Percentiles rank a stretch among this genome's conserved stretches.
phyloP scores from a whole-genome alignment of 2,329 filamentous ascomycete species.

The Hirsutella rhossiliensis region DNA sequence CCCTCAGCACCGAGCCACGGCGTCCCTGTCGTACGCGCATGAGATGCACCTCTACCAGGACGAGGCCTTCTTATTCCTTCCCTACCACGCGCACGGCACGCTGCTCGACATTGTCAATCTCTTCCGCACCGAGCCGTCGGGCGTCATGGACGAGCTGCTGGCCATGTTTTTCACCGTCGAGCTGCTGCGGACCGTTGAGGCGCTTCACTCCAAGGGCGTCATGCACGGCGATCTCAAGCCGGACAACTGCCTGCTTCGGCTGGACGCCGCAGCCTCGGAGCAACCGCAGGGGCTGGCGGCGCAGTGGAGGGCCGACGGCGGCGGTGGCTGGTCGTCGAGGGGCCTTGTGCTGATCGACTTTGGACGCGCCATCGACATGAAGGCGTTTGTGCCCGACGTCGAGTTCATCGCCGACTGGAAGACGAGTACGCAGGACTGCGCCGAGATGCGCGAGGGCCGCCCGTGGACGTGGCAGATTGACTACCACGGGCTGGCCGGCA shows the following conservation, averaged over 20 bases:
- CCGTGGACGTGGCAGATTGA: slow-evolving; percentile 98
- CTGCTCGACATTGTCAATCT: slow-evolving; percentile 90
- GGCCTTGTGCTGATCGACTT: slow-evolving; percentile 89
- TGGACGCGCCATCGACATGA: slow-evolving; percentile 89
- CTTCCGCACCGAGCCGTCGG: slow-evolving; percentile 57
- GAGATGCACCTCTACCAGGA: slow-evolving; percentile 88
- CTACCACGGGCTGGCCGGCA: slow-evolving; percentile 84
- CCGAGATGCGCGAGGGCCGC: slow-evolving; percentile 85
- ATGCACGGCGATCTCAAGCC: slow-evolving; percentile 91
- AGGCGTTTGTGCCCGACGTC: slow-evolving; percentile 61
- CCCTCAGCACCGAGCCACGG: slow-evolving; percentile 54
- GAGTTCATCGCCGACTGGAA: slow-evolving; percentile 93
- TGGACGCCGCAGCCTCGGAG: slow-evolving; percentile 40
- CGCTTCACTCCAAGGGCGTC: slow-evolving; percentile 65
- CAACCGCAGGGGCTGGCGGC: slow-evolving; percentile 35
- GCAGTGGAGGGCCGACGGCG: slow-evolving; percentile 63
- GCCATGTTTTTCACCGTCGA: slow-evolving; percentile 96
- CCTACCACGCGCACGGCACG: slow-evolving; percentile 81
- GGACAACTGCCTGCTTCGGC: slow-evolving; percentile 86
- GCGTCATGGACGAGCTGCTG: slow-evolving; percentile 77
- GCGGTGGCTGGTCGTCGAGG: slow-evolving; percentile 65
- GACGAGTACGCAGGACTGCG: slow-evolving; percentile 74
- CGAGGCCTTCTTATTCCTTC: slow-evolving; percentile 80
- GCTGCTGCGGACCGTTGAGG: slow-evolving; percentile 79
- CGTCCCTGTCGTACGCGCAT: slow-evolving; percentile 71